These are phyloP conservation scores for Fistulina hepatica DNA, from an alignment of 1,284 basidiomycete genomes.

Conservation along the genomic window DNA sequence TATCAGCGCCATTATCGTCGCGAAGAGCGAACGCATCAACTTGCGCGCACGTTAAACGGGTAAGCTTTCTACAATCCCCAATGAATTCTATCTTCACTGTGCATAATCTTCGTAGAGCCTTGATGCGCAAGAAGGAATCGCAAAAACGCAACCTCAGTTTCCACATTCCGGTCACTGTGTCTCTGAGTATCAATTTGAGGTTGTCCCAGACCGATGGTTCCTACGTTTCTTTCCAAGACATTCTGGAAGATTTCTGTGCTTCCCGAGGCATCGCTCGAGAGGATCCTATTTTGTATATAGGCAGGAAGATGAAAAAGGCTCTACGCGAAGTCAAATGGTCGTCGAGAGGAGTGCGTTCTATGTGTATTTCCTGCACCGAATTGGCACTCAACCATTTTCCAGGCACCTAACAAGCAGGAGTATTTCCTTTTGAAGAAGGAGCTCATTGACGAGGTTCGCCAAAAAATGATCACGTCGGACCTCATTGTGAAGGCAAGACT, in stretches of 20 bases:
- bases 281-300: constrained; percentile 77
- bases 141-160: constrained; percentile 88
- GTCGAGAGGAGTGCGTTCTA: constrained; percentile 27
- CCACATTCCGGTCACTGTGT: constrained; percentile 83
- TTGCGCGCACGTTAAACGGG: constrained; percentile 91
- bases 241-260: constrained; percentile 87
- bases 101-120: constrained; percentile 41
- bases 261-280: constrained; percentile 73
- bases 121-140: constrained; percentile 84
- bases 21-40: constrained; percentile 88
- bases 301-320: constrained; percentile 73
- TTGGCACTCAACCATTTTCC: constrained; percentile 5
- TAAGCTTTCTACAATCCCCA: constrained; percentile 26
- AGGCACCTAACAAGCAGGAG: constrained; percentile 50
- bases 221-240: constrained; percentile 86
- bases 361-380: constrained; percentile 1
- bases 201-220: constrained; percentile 88
- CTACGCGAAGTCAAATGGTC: constrained; percentile 43
- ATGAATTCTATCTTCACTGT: constrained; percentile 5
- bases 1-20: constrained; percentile 80
- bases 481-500: constrained; percentile 75
- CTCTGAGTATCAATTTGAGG: constrained; percentile 77
- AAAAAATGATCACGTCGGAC: constrained; percentile 87
- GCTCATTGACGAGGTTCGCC: constrained; percentile 80
- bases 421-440: constrained; percentile 76